Base-by-base conservation (phyloP, 2,329 filamentous ascomycete genomes). In the Talaromyces funiculosus region DNA sequence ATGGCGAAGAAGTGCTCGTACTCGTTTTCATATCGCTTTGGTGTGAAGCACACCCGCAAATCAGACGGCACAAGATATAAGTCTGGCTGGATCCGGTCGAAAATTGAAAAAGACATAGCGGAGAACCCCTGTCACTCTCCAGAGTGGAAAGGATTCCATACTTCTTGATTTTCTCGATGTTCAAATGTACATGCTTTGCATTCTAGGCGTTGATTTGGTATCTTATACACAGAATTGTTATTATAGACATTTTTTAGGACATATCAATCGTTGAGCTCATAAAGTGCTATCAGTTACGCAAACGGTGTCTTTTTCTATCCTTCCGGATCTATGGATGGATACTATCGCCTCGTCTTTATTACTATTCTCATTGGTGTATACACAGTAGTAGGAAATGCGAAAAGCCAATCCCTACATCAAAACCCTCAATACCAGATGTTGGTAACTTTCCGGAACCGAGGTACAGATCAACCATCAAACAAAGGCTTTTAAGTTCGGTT, bases 21-120 rank as follows among this genome's bases (percentile, higher is more conserved):
- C 33, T 59, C 56, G 8, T 62, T 59, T 26, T 62, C 60, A 18
- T 62, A 62, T 38, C 60, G 60, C 42, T 53, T 62, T 3, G 60
- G 60, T 18, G 49, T 59, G 20, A 59, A 33, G 38, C 47, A 40
- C n/a, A 20, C 26, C 20, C 56, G 55, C 14, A 53, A 53, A 14
- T 42, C 56, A 22, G 56, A 59, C 42, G 60, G 53, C 31, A 62
- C 38, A 14, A 43, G 43, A 53, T 55, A 59, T 40, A 59, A 43
- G 24, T 62, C 60, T 26, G 60, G 60, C 31, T 62, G 60, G 60
- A 49, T 59, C 3, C 33, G 45, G 56, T 31, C 56, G 33, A 62
- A 40, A 40, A 62, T 62, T 49, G 33, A 55, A 33, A 26, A 10
- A 16, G 56, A 62, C 33, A 59, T 56, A 29, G 51, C 47, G 9